phyloP scores from a whole-genome alignment of 2,329 filamentous ascomycete genomes.

The Emergomyces orientalis region DNA sequence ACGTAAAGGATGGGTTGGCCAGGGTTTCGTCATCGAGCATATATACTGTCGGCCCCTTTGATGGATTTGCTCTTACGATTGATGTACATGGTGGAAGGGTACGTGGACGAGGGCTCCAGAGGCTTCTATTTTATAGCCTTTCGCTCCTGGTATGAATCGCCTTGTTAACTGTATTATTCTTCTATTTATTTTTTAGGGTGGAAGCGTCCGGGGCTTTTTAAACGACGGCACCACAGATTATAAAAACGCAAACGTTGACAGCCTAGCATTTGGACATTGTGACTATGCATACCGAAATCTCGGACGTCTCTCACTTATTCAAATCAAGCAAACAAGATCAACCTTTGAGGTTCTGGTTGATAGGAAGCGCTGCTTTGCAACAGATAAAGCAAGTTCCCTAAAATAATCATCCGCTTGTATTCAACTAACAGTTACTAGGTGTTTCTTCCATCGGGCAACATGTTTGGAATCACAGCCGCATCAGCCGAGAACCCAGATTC shows the following conservation, averaged over 20 bases:
- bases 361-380: slow-evolving; percentile 72
- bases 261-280: slow-evolving; percentile 87
- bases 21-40: slow-evolving; percentile 64
- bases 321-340: slow-evolving; percentile 56
- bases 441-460: slow-evolving; percentile 67
- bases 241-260: slow-evolving; percentile 66
- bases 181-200: slow-evolving; percentile 27
- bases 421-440: slow-evolving; percentile 42
- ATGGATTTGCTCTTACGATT: slow-evolving; percentile 79
- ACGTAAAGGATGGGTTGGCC: slow-evolving; percentile 58
- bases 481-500: slow-evolving; percentile 88
- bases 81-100: slow-evolving; percentile 68
- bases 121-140: not conserved
- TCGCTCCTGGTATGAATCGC: not conserved
- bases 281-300: slow-evolving; percentile 84
- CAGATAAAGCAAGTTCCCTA: slow-evolving; percentile 45
- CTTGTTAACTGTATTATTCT: not conserved
- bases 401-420: not conserved
- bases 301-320: slow-evolving; percentile 70
- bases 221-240: slow-evolving; percentile 86
- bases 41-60: slow-evolving; percentile 76
- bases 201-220: slow-evolving; percentile 81
- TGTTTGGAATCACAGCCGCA: slow-evolving; percentile 77
- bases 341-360: slow-evolving; percentile 74
- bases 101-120: slow-evolving; percentile 15